These are phyloP conservation scores for Bondarzewia mesenterica DNA, from an alignment of 1,284 basidiomycete species.

Conservation along the genomic window DNA sequence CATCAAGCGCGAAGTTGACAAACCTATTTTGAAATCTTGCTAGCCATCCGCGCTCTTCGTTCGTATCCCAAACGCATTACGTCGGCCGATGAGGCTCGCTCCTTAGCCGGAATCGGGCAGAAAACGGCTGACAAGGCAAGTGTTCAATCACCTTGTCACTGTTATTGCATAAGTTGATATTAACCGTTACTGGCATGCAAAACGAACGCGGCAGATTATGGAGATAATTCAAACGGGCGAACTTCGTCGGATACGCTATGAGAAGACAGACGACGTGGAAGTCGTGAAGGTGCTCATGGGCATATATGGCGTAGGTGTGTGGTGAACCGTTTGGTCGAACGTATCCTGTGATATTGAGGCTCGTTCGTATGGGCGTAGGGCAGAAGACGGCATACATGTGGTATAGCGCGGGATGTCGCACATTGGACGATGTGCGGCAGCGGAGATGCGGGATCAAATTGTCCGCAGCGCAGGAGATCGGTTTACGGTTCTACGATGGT, in stretches of 20 bases:
- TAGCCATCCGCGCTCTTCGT: constrained; percentile 48
- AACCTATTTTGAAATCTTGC: too few species aligned
- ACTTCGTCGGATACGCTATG: constrained; percentile 51
- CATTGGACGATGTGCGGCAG: constrained; percentile 62
- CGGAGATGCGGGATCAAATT: constrained; percentile 56
- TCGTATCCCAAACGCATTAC: constrained; percentile 54
- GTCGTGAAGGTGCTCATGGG: constrained; percentile 56
- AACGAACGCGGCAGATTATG: constrained; percentile 71
- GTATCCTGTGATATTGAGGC: not conserved
- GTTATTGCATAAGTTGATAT: too few species aligned
- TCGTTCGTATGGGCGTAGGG: constrained; percentile 29
- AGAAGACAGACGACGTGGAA: constrained; percentile 51
- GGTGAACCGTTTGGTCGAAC: not conserved
- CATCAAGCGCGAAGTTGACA: too few species aligned
- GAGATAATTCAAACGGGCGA: constrained; percentile 70
- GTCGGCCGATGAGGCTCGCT: constrained; percentile 52
- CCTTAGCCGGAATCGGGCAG: constrained; percentile 60
- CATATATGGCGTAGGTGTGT: constrained; percentile 80
- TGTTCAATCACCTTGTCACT: too few species aligned
- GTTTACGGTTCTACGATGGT: constrained; percentile 76
- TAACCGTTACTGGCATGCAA: too few species aligned
- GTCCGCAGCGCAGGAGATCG: constrained; percentile 63
- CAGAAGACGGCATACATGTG: constrained; percentile 58
- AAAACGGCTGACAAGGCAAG: constrained; percentile 70
- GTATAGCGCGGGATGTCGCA: constrained; percentile 71